phyloP scores from a whole-genome alignment of 2,329 filamentous ascomycete species.

The Colletotrichum sp. region DNA sequence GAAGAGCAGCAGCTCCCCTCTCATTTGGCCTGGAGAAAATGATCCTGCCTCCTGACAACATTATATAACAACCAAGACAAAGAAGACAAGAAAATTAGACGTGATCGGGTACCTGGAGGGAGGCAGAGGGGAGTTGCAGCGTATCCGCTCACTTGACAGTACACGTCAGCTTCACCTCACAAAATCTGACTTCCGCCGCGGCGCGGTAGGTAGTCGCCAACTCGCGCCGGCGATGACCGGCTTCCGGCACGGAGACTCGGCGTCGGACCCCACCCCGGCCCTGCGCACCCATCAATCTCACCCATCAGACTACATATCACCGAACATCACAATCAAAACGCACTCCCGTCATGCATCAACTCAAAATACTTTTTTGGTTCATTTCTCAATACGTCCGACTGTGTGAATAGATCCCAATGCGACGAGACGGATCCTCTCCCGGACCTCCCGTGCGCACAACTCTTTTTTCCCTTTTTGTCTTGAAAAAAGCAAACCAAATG shows the following conservation, averaged over 20 bases:
- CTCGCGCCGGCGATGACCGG: background rate
- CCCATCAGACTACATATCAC: background rate
- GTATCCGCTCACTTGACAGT: too few relatives aligned
- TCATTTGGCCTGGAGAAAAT: too few relatives aligned
- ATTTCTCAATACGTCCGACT: slow-evolving; percentile 12
- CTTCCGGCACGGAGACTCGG: background rate
- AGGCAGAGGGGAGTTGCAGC: too few relatives aligned
- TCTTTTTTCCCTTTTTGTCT: background rate
- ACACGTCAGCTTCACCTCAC: too few relatives aligned
- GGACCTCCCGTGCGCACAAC: background rate
- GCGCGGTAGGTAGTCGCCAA: background rate
- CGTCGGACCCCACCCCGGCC: background rate
- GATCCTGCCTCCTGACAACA: too few relatives aligned
- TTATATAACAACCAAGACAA: too few relatives aligned
- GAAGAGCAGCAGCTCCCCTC: too few relatives aligned
- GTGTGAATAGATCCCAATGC: background rate
- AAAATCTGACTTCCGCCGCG: too few relatives aligned
- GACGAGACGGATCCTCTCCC: background rate
- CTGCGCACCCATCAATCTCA: fast-evolving
- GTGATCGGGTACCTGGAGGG: too few relatives aligned
- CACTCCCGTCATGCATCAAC: background rate
- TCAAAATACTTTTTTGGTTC: background rate
- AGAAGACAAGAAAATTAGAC: too few relatives aligned
- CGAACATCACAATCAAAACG: background rate
- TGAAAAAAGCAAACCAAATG: background rate